Conservation (phyloP, 495 filamentous ascomycete species). For the Immersiella caudata region DNA sequence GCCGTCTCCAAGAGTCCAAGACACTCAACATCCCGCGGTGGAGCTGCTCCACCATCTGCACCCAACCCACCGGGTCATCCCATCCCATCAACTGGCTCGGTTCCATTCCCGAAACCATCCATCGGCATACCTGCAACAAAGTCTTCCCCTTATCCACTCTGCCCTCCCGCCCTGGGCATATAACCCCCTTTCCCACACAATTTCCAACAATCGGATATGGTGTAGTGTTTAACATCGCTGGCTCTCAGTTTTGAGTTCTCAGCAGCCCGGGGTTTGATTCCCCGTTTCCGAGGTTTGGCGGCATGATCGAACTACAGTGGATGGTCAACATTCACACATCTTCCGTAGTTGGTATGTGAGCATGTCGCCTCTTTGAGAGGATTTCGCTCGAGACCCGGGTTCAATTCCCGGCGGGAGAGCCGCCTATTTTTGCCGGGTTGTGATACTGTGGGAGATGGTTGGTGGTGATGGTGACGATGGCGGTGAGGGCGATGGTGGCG, state of each 20-base stretch:
- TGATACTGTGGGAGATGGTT: not conserved
- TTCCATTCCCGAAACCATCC: not conserved
- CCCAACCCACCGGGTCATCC: not conserved
- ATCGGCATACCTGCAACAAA: not conserved
- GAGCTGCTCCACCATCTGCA: not conserved
- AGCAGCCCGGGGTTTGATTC: constrained; percentile 23
- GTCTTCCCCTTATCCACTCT: not conserved
- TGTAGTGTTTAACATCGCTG: constrained; percentile 22
- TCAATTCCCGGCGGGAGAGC: not conserved
- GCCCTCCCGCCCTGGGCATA: not conserved
- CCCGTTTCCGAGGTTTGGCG: constrained; percentile 18
- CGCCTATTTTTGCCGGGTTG: not conserved
- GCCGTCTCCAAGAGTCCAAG: not conserved
- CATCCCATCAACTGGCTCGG: not conserved
- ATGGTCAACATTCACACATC: not conserved
- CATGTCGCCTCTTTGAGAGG: not conserved
- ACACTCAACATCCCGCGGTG: not conserved
- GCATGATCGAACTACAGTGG: not conserved
- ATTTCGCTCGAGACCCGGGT: not conserved
- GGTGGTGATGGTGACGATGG: not conserved
- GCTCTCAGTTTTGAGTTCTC: constrained; percentile 18
- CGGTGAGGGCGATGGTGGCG: not conserved
- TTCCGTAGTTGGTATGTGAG: constrained; percentile 1
- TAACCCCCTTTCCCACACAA: not conserved
- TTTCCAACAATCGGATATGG: constrained; percentile 19